Conservation (phyloP, 2,329 filamentous ascomycete species). For the Penicillium sp. region DNA sequence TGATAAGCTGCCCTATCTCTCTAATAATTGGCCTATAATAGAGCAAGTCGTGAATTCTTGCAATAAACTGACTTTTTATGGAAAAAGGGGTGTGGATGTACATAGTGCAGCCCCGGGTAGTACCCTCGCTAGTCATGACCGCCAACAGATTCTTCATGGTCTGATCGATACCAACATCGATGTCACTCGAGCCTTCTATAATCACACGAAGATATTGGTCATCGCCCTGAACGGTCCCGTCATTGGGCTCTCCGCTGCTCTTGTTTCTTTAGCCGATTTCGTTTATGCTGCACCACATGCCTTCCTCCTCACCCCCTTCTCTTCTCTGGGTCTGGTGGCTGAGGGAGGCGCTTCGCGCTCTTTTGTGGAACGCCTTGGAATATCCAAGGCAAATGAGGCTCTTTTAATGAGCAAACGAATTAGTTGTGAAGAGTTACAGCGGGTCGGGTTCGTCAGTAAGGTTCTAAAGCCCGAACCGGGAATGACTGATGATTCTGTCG, state of each 20-base stretch:
- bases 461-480: constrained; percentile 62
- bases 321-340: constrained; percentile 81
- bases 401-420: constrained; percentile 86
- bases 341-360: constrained; percentile 80
- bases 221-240: constrained; percentile 89
- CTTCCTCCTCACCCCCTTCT: constrained; percentile 89
- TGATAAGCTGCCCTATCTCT: not conserved
- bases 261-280: constrained; percentile 84
- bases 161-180: constrained; percentile 88
- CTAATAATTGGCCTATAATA: too few species aligned
- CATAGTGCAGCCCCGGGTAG: too few species aligned
- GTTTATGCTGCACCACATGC: constrained; percentile 79
- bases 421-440: constrained; percentile 67
- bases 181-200: constrained; percentile 85
- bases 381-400: constrained; percentile 83
- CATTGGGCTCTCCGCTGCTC: constrained; percentile 80
- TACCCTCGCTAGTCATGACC: too few species aligned
- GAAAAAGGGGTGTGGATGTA: constrained; percentile 79
- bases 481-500: constrained; percentile 60
- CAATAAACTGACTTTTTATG: too few species aligned
- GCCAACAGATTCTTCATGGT: constrained; percentile 57
- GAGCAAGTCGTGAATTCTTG: too few species aligned
- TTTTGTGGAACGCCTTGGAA: constrained; percentile 76
- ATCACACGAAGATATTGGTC: constrained; percentile 89
- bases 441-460: constrained; percentile 80